Base-by-base conservation (phyloP, 2,329 filamentous ascomycete genomes). In the Fusarium sp. region DNA sequence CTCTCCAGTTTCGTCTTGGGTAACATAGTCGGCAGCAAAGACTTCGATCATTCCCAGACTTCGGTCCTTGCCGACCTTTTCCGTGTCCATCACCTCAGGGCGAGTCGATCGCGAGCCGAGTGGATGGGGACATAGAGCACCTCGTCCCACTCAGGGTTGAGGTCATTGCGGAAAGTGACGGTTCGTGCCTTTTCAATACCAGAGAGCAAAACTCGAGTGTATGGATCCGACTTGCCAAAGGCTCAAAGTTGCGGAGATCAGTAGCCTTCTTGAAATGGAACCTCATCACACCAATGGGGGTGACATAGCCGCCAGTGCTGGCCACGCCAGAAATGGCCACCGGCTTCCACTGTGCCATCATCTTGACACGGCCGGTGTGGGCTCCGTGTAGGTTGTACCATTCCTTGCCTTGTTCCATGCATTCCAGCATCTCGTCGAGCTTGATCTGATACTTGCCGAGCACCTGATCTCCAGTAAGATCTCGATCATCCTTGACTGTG, bases 181-280 rank as follows among this genome's bases (percentile, higher is more conserved):
- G 97, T 98, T 67, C 95, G 92, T 11, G 91, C 95, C 83, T 96
- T 97, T 81, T 97, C 93, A 66, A 98, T 92, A 54, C 97, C 96
- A 57, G 95, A 98, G 9, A 98, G 88, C 63, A 98, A 84, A 2
- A 98, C 93, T 48, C 96, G 92, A 25, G 92, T 94, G 79, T 99
- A 99, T 0, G 97, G 95, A 82, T 99, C 97, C 1, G 97, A 98
- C 84, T 98, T 98, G 84, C 97, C 97, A 83, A 99, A 91, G 3
- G 95, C 94, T 99, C 97, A 63, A 98, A 89, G 82, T 99, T 99
- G 69, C 95, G 94, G 50, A 99, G 89, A 77, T 95, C 91, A 59
- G 88, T 90, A 34, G 95, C 97, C 79, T 90, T 92, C 85, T 94
- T 90, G 87, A 98, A 96, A 83, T 99, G 95, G 76, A 99, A 88